Evolutionary conservation across 257 asterid genomes (phyloP).

Genomic region (Oldenlandia corymbosa): DNA sequence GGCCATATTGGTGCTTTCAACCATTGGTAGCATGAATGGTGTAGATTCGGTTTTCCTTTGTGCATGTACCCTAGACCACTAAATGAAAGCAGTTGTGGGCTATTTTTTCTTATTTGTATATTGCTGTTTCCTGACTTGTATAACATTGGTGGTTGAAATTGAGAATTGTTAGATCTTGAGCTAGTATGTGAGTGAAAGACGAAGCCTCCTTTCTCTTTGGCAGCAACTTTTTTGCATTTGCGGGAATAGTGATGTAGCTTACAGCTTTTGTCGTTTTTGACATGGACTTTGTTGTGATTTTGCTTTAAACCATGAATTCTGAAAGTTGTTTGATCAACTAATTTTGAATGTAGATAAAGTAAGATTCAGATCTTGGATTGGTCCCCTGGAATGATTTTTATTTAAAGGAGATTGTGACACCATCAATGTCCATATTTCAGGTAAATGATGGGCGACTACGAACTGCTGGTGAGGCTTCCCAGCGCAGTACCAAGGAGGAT

Average conservation of each 20-base stretch:
- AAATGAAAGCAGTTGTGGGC: not conserved
- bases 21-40: not conserved
- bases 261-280: not conserved
- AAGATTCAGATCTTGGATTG: not conserved
- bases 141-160: too few species aligned
- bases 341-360: not conserved
- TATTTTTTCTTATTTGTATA: not conserved
- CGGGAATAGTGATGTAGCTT: not conserved
- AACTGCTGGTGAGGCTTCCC: slow-evolving; percentile 98
- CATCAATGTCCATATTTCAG: slow-evolving; percentile 33
- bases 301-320: slow-evolving; percentile 5
- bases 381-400: not conserved
- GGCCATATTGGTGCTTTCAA: not conserved
- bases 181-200: not conserved
- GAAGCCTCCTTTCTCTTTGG: not conserved
- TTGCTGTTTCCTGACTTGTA: not conserved
- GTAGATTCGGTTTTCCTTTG: not conserved
- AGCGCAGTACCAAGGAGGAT: slow-evolving; percentile 96
- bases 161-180: not conserved
- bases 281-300: not conserved
- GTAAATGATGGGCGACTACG: slow-evolving; percentile 83
- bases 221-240: not conserved
- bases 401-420: not conserved
- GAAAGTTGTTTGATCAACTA: not conserved
- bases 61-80: not conserved